Percentiles rank a stretch among this genome's conserved stretches.
Conservation (phyloP, 1,284 basidiomycete species). For the Rhodofomes roseus region DNA sequence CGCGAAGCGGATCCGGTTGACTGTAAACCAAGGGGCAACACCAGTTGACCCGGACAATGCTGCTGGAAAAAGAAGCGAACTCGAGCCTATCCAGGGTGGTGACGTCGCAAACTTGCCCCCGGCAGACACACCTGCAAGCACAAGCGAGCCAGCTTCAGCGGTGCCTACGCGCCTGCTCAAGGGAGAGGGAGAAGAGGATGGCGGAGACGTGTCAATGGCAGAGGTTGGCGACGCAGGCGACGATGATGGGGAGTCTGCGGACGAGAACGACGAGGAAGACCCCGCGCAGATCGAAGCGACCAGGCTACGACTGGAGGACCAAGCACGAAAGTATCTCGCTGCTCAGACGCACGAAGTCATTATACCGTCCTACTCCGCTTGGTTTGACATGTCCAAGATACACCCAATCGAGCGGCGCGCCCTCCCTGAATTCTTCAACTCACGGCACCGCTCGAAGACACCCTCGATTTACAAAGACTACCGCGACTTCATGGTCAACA, state of each 20-base stretch:
- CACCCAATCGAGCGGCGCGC: conserved; percentile 91
- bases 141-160: conserved; percentile 43
- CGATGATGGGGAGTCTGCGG: conserved; percentile 66
- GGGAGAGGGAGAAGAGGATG: conserved; percentile 63
- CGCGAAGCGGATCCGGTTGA: conserved; percentile 63
- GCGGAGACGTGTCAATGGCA: conserved; percentile 69
- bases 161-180: conserved; percentile 52
- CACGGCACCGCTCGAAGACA: conserved; percentile 91
- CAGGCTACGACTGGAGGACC: conserved; percentile 74
- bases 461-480: conserved; percentile 99
- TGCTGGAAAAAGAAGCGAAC: conserved; percentile 69
- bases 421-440: conserved; percentile 98
- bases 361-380: conserved; percentile 95
- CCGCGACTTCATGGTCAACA: conserved; percentile 99
- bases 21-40: conserved; percentile 59
- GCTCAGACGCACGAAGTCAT: conserved; percentile 97
- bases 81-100: conserved; percentile 66
- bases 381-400: conserved; percentile 96
- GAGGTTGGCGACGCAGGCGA: conserved; percentile 65
- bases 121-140: conserved; percentile 37
- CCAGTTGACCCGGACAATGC: conserved; percentile 75
- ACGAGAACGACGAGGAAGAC: conserved; percentile 76
- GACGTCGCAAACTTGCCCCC: conserved; percentile 72
- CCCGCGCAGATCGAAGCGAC: conserved; percentile 78
- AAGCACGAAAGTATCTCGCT: conserved; percentile 91